Evolutionary conservation across 1,284 basidiomycete species (phyloP), one percentile per base, ranked within the genome.

Genomic region (Cutaneotrichosporon cyanovorans): DNA sequence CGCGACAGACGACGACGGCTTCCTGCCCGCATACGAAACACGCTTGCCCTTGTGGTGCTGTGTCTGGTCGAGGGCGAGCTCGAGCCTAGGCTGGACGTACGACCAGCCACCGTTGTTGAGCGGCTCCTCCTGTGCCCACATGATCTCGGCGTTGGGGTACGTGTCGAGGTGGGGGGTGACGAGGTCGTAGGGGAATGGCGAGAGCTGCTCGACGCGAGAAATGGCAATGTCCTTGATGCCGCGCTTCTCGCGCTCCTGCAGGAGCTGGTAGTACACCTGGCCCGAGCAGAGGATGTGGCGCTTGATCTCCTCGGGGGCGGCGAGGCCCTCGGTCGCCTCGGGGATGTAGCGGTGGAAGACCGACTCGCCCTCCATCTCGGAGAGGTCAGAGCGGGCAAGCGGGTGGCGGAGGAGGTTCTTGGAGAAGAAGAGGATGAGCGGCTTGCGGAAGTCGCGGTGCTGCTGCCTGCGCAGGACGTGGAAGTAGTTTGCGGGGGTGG

Each of bases 371-470:
- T 80, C 73, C 82, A 99, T 89, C 67, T 97, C 93, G 11, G 80
- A 79, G 9, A 98, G 74, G 18, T 80, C 77, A 0, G 92, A 97
- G 54, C 87, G 83, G 31, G 90, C 93, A 49, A 79, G 80, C 11
- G 93, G 90, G 73, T 97, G 92, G 60, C 93, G 90, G 45, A 98
- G 78, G 35, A 98, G 79, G 52, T 80, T 84, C 77, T 98, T 98
- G 40, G 90, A 93, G 82, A 96, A 97, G 82, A 97, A 95, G 62
- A 87, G 52, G 63, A 98, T 83, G 55, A 95, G 80, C 41, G 91
- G 91, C 76, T 95, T 95, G 63, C 91, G 82, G 85, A 90, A 95
- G 71, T 93, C 91, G 59, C 91, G 87, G 73, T 89, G 85, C 65
- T 89, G 88, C 74, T 96, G 91, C 57, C 90, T 83, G 71, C 91